Conservation (phyloP, 305 asterid species). For the Fraxinus latifolia region DNA sequence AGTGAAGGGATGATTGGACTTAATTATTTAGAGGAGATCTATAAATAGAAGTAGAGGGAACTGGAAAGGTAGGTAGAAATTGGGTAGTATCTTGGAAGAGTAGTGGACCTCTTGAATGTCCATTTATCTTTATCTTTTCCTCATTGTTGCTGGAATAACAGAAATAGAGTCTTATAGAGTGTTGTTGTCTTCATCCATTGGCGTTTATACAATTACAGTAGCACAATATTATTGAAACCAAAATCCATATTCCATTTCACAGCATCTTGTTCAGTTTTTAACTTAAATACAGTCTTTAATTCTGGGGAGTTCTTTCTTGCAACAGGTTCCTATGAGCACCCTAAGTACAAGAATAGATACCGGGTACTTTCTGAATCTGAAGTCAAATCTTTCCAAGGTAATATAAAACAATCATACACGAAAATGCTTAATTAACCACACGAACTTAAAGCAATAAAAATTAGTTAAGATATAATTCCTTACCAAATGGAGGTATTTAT, state of each 20-base stretch:
- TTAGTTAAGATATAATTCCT: conserved; percentile 14
- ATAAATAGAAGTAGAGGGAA: not conserved
- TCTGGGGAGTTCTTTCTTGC: not conserved
- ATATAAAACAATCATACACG: not conserved
- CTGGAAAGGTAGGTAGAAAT: not conserved
- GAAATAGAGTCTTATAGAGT: not conserved
- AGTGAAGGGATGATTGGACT: not conserved
- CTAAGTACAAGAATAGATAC: not conserved
- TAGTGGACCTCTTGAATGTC: not conserved
- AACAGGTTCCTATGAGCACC: not conserved
- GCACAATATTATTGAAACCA: not conserved
- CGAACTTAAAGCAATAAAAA: not conserved
- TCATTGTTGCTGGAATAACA: not conserved
- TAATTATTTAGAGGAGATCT: not conserved
- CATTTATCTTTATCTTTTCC: not conserved
- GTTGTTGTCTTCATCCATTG: not conserved
- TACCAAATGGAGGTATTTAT: conserved; percentile 67
- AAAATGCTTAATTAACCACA: not conserved
- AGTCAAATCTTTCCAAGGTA: not conserved
- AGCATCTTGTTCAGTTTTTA: not conserved
- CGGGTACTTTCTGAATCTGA: not conserved
- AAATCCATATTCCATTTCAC: not conserved
- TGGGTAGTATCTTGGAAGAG: not conserved
- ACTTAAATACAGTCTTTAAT: not conserved
- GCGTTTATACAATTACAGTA: not conserved